Base-by-base conservation (phyloP, 1,284 basidiomycete genomes). In the Puccinia coronata region DNA sequence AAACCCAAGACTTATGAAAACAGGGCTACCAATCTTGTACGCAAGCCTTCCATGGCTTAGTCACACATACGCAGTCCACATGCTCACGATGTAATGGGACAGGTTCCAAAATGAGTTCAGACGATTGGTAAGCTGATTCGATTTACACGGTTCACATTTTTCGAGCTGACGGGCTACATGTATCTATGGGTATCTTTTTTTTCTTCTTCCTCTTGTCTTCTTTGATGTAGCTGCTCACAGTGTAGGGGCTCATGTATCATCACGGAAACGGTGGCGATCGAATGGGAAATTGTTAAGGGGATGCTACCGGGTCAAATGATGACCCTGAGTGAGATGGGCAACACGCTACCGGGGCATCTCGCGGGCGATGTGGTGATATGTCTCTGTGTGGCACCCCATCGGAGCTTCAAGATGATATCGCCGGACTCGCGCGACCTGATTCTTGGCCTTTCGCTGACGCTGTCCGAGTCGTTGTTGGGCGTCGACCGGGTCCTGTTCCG, bases 381-480 rank as follows among this genome's bases (percentile, higher is more conserved):
- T 39, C 69, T 80, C 16, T 31, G 69, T 20, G 25, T 73, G 6
- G 34, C 69, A 51, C 79, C 79, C 23, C 79, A 80, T 23, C 70
- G 51, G 14, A 25, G 23, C 0, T 78, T 78, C 49, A 31, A 78
- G 67, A 78, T 78, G 31, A 20, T 69, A 8, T 51, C 90, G 90
- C 74, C 78, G 18, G 75, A 69, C 31, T 82, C 79, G 65, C 69
- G 80, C 12, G 84, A 85, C 74, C 85, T 88, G 16, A 73, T 82
- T 23, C 84, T 85, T 1, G 84, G 84, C 16, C 83, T 87, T 12
- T 84, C 85, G 55, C 91, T 98, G 82, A 94, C 93, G 0, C 88
- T 97, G n/a, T 95, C 94, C 8, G 95, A 98, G 87, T 92, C 95
- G 2, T 89, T 98, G 14, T 89, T 96, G 67, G 95, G 95, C 23